Percentiles rank a stretch among this genome's conserved stretches.
phyloP scores from a whole-genome alignment of 2,329 filamentous ascomycete genomes.

The Fusarium odoratissimum region DNA sequence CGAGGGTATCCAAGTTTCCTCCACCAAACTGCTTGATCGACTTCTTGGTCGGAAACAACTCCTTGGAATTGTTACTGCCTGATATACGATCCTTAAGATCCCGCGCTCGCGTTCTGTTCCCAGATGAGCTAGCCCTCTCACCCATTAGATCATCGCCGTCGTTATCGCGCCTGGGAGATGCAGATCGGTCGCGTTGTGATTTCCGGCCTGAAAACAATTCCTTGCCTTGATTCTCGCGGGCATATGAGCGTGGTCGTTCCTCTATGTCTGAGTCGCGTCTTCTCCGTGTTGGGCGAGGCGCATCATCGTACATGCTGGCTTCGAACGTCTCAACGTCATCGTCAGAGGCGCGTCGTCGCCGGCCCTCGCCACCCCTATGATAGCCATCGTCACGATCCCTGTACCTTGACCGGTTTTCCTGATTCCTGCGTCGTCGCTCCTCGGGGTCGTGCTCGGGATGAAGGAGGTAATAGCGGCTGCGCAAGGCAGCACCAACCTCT shows the following conservation, averaged over 20 bases:
- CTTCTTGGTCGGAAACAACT: conserved; percentile 54
- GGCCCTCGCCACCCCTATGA: conserved; percentile 52
- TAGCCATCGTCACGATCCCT: conserved; percentile 65
- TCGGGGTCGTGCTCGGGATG: conserved; percentile 90
- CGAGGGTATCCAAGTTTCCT: conserved; percentile 53
- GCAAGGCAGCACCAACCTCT: conserved; percentile 77
- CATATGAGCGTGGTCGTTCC: conserved; percentile 47
- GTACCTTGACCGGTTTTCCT: conserved; percentile 69
- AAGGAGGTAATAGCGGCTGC: conserved; percentile 91
- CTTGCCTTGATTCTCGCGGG: conserved; percentile 60
- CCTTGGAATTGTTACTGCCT: conserved; percentile 49
- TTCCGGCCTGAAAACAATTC: conserved; percentile 70
- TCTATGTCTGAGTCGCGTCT: conserved; percentile 43
- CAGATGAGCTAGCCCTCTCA: conserved; percentile 46
- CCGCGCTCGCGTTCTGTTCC: conserved; percentile 51
- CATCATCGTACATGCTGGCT: conserved; percentile 86
- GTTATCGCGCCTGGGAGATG: conserved; percentile 60
- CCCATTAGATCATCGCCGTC: conserved; percentile 57
- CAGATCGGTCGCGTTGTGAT: conserved; percentile 60
- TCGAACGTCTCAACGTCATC: conserved; percentile 71
- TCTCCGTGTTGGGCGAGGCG: conserved; percentile 49
- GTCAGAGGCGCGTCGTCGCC: conserved; percentile 55
- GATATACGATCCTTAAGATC: conserved; percentile 50
- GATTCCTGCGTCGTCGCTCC: conserved; percentile 72
- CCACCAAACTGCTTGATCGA: conserved; percentile 40